These are phyloP conservation scores for Macrocystidia cucumis DNA, from an alignment of 1,284 basidiomycete species.

Conservation along the genomic window DNA sequence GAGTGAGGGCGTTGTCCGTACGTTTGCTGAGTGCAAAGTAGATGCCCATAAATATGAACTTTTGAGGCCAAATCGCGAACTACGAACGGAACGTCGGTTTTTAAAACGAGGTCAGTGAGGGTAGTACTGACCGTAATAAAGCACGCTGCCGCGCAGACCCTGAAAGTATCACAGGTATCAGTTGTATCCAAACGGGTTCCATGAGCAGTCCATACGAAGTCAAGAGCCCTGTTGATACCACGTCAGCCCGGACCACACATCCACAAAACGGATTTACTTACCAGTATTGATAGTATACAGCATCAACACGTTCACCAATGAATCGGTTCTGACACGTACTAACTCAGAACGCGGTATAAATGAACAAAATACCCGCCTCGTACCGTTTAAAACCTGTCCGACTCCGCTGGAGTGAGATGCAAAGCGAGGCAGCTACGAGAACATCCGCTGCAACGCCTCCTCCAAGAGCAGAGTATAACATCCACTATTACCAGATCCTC, in stretches of 20 bases:
- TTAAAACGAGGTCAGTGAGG: neutral
- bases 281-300: constrained; percentile 30
- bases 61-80: constrained; percentile 28
- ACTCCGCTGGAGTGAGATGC: constrained; percentile 21
- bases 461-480: constrained; percentile 31
- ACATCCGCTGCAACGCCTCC: constrained; percentile 21
- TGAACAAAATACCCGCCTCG: constrained; percentile 4
- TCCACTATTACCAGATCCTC: constrained; percentile 19
- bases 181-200: neutral
- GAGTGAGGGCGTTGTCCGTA: constrained; percentile 11
- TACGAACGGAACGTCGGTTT: constrained; percentile 6
- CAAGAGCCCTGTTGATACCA: constrained; percentile 9
- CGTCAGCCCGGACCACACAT: neutral
- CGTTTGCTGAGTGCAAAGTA: constrained; percentile 30
- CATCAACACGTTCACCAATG: constrained; percentile 24
- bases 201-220: constrained; percentile 12
- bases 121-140: constrained; percentile 22
- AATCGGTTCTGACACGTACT: constrained; percentile 23
- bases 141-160: constrained; percentile 21
- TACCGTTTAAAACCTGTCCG: constrained; percentile 28
- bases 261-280: constrained; percentile 10
- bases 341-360: neutral
- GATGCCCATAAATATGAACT: constrained; percentile 29
- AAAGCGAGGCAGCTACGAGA: constrained; percentile 24
- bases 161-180: constrained; percentile 2